phyloP scores from a whole-genome alignment of 2,329 filamentous ascomycete species.

The Aspergillus awamori region DNA sequence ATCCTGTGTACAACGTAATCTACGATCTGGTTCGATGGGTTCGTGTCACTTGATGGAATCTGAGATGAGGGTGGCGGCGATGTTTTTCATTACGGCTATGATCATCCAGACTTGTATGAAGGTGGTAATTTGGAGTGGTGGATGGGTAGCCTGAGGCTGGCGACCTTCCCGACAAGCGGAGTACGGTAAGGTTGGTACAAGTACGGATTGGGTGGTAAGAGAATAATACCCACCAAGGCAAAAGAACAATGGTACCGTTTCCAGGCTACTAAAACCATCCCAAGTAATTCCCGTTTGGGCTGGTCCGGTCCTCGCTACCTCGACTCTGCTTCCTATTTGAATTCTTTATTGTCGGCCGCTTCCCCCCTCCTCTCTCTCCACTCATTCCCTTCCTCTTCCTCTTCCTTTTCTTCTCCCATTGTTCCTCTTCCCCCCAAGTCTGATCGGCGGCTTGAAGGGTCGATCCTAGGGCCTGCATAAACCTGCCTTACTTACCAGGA shows the following conservation, averaged over 20 bases:
- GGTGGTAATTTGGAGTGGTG: background rate
- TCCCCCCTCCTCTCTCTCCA: constrained; percentile 9
- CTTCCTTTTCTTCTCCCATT: background rate
- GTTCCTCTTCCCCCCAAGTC: background rate
- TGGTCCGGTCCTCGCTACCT: constrained; percentile 5
- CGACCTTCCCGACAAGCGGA: constrained; percentile 10
- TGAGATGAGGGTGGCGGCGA: background rate
- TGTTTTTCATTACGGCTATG: background rate
- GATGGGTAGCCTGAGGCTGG: background rate
- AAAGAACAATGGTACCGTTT: constrained; percentile 2
- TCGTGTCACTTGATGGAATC: background rate
- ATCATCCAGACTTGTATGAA: background rate
- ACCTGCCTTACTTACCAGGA: background rate
- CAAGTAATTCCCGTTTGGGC: background rate
- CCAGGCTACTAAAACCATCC: background rate
- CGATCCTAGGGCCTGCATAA: constrained; percentile 3
- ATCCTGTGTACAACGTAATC: background rate
- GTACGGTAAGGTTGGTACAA: background rate
- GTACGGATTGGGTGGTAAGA: background rate
- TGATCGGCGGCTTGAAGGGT: background rate
- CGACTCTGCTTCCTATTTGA: constrained; percentile 5
- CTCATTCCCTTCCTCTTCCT: background rate
- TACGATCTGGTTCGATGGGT: background rate
- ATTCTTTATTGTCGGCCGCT: constrained; percentile 12
- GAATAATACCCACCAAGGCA: background rate